Conservation (phyloP, 148 eudicot species). For the Rheum nobile region DNA sequence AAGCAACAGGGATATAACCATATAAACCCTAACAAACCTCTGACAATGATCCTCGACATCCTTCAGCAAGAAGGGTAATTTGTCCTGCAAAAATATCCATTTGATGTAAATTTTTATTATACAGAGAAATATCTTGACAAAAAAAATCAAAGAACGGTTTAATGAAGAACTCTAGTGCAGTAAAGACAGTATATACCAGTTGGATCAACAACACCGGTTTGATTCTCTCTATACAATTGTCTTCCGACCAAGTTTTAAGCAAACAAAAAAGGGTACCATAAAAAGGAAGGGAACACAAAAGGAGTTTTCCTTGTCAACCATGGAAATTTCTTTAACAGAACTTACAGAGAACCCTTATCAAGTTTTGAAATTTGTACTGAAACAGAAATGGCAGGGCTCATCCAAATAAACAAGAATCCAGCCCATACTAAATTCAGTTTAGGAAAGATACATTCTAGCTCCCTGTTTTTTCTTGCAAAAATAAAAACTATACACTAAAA, state of each 20-base stretch:
- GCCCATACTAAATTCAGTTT: neutral
- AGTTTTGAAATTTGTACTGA: neutral
- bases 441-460: neutral
- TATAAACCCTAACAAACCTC: constrained; percentile 43
- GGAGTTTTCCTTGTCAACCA: neutral
- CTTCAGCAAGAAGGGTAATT: constrained; percentile 72
- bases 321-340: neutral
- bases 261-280: neutral
- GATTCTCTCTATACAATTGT: neutral
- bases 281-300: neutral
- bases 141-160: neutral
- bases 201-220: neutral
- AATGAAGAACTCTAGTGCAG: neutral
- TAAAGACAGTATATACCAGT: neutral
- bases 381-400: neutral
- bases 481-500: neutral
- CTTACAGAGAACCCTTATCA: neutral
- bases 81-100: constrained; percentile 44
- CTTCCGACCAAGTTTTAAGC: neutral
- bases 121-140: neutral
- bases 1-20: neutral
- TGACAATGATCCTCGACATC: constrained; percentile 92
- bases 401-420: neutral
- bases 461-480: neutral
- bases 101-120: neutral